Percentiles rank a stretch among this genome's conserved stretches.
Conservation (phyloP, 176 grass and related monocot genomes). For the Phoenix dactylifera region DNA sequence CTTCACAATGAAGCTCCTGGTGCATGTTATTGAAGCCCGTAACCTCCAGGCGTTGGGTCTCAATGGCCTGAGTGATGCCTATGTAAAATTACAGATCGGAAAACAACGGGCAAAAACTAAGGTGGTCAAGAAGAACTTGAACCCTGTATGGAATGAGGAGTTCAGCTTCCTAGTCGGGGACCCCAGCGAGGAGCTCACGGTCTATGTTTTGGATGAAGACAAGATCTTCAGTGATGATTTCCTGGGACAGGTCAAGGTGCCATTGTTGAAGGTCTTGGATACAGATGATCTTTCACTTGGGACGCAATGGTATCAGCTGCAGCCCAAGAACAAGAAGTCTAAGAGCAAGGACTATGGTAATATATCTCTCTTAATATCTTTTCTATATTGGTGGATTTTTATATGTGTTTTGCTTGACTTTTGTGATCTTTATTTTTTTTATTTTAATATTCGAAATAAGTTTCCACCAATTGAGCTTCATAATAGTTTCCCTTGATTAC, state of each 20-base stretch:
- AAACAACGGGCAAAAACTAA: constrained; percentile 67
- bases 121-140: constrained; percentile 76
- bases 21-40: constrained; percentile 67
- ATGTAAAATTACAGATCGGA: constrained; percentile 69
- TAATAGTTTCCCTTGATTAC: too few species aligned
- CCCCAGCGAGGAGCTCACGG: constrained; percentile 48
- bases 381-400: constrained; percentile 3
- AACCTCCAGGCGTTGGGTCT: constrained; percentile 63
- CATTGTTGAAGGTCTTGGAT: constrained; percentile 48
- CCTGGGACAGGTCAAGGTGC: constrained; percentile 59
- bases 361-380: constrained; percentile 1
- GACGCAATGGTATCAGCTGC: constrained; percentile 59
- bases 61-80: constrained; percentile 74
- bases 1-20: constrained; percentile 47
- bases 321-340: constrained; percentile 60
- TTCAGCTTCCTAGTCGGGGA: constrained; percentile 62
- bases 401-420: not conserved
- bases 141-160: constrained; percentile 88
- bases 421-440: not conserved
- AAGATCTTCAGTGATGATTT: constrained; percentile 63
- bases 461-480: too few species aligned
- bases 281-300: constrained; percentile 44
- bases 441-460: too few species aligned
- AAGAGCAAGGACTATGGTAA: constrained; percentile 68
- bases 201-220: constrained; percentile 71